phyloP scores from a whole-genome alignment of 495 filamentous ascomycete genomes.

The Xylaria acuta region DNA sequence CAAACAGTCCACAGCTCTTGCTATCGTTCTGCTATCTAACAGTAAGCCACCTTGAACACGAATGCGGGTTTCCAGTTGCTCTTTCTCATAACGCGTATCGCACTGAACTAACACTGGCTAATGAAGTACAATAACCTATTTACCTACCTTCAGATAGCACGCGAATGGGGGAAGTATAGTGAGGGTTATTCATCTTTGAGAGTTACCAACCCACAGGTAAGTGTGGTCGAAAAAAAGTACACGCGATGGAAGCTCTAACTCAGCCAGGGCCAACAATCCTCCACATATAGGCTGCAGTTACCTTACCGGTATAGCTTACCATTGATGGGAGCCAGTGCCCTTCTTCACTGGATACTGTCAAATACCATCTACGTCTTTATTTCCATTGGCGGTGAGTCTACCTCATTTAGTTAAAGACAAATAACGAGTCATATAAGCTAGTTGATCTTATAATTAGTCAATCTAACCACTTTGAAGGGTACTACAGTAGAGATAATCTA shows the following conservation, averaged over 20 bases:
- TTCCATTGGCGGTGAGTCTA: not conserved
- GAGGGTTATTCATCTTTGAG: not conserved
- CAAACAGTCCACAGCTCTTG: not conserved
- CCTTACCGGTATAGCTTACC: slow-evolving; percentile 53
- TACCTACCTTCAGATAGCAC: not conserved
- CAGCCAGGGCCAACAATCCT: slow-evolving; percentile 36
- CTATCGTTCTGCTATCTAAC: not conserved
- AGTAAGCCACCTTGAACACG: not conserved
- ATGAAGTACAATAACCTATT: not conserved
- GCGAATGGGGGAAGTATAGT: not conserved
- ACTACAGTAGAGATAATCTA: not conserved
- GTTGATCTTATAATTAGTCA: not conserved
- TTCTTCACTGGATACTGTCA: slow-evolving; percentile 53
- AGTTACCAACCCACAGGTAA: not conserved
- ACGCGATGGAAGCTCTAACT: not conserved
- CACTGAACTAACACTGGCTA: not conserved
- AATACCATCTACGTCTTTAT: slow-evolving; percentile 48
- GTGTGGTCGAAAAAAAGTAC: not conserved
- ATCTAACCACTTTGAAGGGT: not conserved
- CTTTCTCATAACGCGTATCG: not conserved
- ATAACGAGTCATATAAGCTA: not conserved
- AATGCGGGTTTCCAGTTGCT: not conserved
- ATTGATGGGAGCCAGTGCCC: slow-evolving; percentile 37
- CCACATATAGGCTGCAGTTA: slow-evolving; percentile 53
- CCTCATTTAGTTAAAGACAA: not conserved